Evolutionary conservation across 176 grass and related monocot species (phyloP).

Genomic region (Paspalum vaginatum): DNA sequence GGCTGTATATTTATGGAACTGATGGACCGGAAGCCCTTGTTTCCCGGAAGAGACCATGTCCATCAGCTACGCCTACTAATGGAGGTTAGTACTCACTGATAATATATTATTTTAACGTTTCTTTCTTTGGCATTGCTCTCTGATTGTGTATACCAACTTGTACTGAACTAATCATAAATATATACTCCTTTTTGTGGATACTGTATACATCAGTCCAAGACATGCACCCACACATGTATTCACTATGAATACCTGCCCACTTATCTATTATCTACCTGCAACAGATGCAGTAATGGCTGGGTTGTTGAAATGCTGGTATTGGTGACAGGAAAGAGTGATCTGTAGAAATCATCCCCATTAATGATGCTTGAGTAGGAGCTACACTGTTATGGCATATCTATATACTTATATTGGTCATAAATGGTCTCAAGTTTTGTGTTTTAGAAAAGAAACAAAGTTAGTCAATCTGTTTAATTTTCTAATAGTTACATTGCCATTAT

Average conservation of each 20-base stretch:
- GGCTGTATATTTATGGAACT: constrained; percentile 99
- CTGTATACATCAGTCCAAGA: constrained; percentile 1
- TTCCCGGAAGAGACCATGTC: constrained; percentile 97
- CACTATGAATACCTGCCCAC: not conserved
- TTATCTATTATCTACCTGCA: not conserved
- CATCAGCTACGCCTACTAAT: constrained; percentile 92
- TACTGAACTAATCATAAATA: constrained; percentile 17
- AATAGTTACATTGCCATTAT: not conserved
- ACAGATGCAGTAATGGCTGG: not conserved
- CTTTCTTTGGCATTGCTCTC: constrained; percentile 21
- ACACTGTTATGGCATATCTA: not conserved
- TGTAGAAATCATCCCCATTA: not conserved
- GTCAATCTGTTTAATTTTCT: not conserved
- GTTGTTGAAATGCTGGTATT: not conserved
- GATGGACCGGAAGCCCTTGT: constrained; percentile 94
- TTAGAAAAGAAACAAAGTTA: not conserved
- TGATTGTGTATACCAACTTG: not conserved
- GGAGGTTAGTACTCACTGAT: constrained; percentile 65
- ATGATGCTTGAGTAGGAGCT: not conserved
- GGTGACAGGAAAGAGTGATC: not conserved
- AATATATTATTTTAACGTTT: constrained; percentile 8
- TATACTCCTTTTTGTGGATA: constrained; percentile 23
- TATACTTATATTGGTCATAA: not conserved
- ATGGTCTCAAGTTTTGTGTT: not conserved
- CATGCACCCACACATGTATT: not conserved